Evolutionary conservation across 2,329 filamentous ascomycete species (phyloP).

Genomic region (Diplodia scrobiculata): DNA sequence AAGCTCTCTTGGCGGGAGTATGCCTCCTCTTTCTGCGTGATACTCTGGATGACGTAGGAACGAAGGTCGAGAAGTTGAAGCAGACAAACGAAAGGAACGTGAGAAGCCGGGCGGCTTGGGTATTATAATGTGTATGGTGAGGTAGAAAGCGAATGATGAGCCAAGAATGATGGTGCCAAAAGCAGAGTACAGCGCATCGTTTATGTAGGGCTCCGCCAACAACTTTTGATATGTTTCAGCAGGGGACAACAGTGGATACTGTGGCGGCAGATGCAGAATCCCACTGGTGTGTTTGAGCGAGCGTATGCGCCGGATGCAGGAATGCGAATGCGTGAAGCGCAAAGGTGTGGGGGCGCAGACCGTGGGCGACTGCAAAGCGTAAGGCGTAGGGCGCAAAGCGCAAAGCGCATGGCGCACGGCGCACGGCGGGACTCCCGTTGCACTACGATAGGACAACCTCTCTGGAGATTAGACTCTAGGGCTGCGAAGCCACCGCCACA

Average conservation of each 20-base stretch:
- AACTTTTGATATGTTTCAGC: neutral
- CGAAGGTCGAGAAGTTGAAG: neutral
- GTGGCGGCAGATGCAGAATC: neutral
- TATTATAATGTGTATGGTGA: too few species aligned
- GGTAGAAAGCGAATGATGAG: neutral
- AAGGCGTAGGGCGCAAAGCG: constrained; percentile 12
- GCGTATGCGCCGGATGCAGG: neutral
- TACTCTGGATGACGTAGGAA: too few species aligned
- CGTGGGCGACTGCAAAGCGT: neutral
- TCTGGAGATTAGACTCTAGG: too few species aligned
- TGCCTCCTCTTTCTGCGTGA: too few species aligned
- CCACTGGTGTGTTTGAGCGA: neutral
- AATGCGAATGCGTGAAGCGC: neutral
- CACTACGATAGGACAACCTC: too few species aligned
- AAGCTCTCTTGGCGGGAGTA: too few species aligned
- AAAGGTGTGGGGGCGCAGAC: neutral
- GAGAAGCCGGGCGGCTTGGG: neutral
- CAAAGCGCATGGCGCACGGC: neutral
- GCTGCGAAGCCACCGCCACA: too few species aligned
- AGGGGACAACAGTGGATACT: neutral
- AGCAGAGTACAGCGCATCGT: neutral
- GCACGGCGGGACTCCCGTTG: too few species aligned
- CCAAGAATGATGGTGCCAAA: neutral
- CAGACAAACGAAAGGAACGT: neutral
- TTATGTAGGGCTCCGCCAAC: neutral